Base-by-base conservation (phyloP, 2,329 filamentous ascomycete genomes). In the Diaporthe helianthi region DNA sequence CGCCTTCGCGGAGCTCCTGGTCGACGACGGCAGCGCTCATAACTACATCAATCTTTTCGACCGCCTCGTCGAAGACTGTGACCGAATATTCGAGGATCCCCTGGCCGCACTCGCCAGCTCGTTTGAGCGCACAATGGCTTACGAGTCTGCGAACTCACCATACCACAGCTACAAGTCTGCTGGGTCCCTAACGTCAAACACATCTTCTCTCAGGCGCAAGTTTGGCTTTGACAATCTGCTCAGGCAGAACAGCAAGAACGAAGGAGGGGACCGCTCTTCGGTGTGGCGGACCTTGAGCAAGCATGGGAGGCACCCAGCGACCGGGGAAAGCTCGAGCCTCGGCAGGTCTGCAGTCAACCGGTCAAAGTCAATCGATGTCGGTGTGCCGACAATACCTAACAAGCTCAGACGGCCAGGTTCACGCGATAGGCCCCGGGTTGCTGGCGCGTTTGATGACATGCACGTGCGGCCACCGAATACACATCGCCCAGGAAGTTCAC, bases 281-380 rank as follows among this genome's bases (percentile, higher is more conserved):
- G 89, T 97, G 26, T 94, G 94, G 89, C 89, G 94, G 67, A 94
- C 89, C n/a, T 82, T 97, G 73, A 97, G 94, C 83, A 97, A 97
- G 82, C 86, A 93, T 81, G 80, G 86, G 83, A 86, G 91, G 67
- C 80, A 86, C 74, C 80, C 85, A 36, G 86, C 83, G 71, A 89
- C 83, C 66, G 89, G 83, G 74, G 93, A 90, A 71, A 80, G 81
- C 54, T 82, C 86, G 19, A 93, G 87, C 77, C 79, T 93, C 47
- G 90, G 92, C 3, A 93, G 89, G 77, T 88, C 83, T 41, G 87
- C 88, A 1, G 79, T 93, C 44, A 84, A 86, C 68, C 88, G 93
- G 49, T 92, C 93, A 15, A 91, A 90, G 73, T 97, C 94, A 0
- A 93, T 93, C 49, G 94, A 97, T 76, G 84, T 89, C 67, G 90